Base-by-base conservation (phyloP, 768 basidiomycete genomes). In the Inosperma sp. region DNA sequence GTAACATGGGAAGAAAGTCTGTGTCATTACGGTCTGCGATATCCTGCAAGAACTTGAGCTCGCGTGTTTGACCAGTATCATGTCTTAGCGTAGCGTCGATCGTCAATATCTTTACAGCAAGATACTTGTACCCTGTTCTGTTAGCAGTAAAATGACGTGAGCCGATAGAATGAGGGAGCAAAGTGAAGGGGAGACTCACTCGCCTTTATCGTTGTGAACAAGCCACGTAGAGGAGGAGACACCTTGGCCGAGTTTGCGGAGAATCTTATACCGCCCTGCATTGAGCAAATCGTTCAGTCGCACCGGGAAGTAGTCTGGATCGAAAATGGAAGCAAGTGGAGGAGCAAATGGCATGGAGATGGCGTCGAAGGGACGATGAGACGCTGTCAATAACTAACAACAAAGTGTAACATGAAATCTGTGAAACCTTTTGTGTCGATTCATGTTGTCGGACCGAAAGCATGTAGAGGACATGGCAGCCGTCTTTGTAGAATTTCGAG, bases 21-120 rank as follows among this genome's bases (percentile, higher is more conserved):
- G 14, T 25, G 19, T 55, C 30, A 23, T 54, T 36, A 14, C 22
- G 31, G 6, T 49, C 23, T 13, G 49, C 41, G 21, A 65, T 59
- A 19, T 45, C 39, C 31, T 57, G 22, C 44, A 65, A 37, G 37
- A 62, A 56, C 21, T 59, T 40, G 17, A 53, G 51, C 41, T 63
- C 63, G 23, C 13, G 39, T 22, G 48, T 1, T 4, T 21, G 44
- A 25, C 51, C 45, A 10, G 42, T n/a, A 4, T 47, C 40, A 25
- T 40, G 39, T 40, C 39, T 21, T 10, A 41, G 26, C 14, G 62
- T 65, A n/a, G 49, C 58, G 13, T 62, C 52, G 13, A 52, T 40
- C n/a, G 62, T 56, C 29, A 65, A 51, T 8, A 62, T 52, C 44
- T 63, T 65, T 8, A 52, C 46, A 5, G 60, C 62, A 2, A 37